Conservation (phyloP, 768 basidiomycete species). For the Boletales sp. region DNA sequence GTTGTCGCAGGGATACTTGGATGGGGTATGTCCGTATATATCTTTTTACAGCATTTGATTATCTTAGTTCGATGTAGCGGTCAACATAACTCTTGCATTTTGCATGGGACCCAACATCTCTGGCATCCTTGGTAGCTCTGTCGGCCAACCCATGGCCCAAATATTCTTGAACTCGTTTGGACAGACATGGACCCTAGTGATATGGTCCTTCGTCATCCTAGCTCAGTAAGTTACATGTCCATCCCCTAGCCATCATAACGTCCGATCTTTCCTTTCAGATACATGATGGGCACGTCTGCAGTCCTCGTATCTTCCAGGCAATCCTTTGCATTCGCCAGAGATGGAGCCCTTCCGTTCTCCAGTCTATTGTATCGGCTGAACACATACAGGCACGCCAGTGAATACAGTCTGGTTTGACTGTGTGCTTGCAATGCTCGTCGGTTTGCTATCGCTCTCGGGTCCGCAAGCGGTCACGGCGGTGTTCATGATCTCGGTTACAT, state of each 20-base stretch:
- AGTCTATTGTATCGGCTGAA: constrained; percentile 50
- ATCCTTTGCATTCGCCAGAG: constrained; percentile 52
- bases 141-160: constrained; percentile 41
- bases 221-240: constrained; percentile 32
- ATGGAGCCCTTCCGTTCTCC: constrained; percentile 59
- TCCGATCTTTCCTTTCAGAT: constrained; percentile 19
- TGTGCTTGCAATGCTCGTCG: constrained; percentile 40
- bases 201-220: constrained; percentile 49
- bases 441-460: constrained; percentile 51
- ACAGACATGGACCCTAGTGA: constrained; percentile 36
- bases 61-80: constrained; percentile 22
- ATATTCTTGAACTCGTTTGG: constrained; percentile 41
- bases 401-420: constrained; percentile 56
- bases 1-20: constrained; percentile 44
- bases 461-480: constrained; percentile 52
- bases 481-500: constrained; percentile 45
- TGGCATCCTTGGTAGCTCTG: constrained; percentile 28
- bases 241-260: background rate
- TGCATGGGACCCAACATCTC: constrained; percentile 52
- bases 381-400: constrained; percentile 48
- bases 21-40: constrained; percentile 29
- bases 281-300: constrained; percentile 41
- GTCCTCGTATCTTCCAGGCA: constrained; percentile 49
- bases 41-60: background rate
- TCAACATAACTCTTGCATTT: constrained; percentile 51